Base-by-base conservation (phyloP, 805 yeast species). In the Cyberlindnera sargentensis region DNA sequence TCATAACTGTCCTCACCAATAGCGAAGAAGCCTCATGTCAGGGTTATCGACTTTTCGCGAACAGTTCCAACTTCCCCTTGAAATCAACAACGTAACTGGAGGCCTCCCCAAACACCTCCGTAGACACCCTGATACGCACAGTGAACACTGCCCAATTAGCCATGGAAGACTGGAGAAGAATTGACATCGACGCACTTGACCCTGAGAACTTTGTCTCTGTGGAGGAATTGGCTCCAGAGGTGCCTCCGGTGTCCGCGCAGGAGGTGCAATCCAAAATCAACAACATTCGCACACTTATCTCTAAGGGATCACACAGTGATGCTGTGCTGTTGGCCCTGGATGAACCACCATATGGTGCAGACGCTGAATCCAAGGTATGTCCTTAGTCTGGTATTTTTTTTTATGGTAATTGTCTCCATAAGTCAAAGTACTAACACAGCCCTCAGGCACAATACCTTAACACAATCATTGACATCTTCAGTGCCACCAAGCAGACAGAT, bases 131-230 rank as follows among this genome's bases (percentile, higher is more conserved):
- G 20, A 20, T 15, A 31, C 11, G 34, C 11, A 31, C 15, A 9
- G 34, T 3, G 4, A 6, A 11, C 20, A n/a, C 20, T 31, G 20
- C 15, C 15, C 20, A 15, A 15, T 15, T 15, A 15, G 20, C 6
- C 39, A 76, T 78, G 78, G 81, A 76, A 47, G 89, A 83, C 60
- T 85, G 95, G 95, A 84, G 99, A 76, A 80, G 93, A 74, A 87
- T 91, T 55, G 96, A 93, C 63, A 81, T 93, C 42, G 98, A 93
- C 64, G 85, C 88, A 15, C 80, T 80, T 51, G 96, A 90, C 59
- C 85, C 95, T 4, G 96, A 90, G 38, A 76, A 75, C 53, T 69
- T 68, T 15, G 64, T 85, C 49, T 71, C 82, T 30, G 71, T 72
- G 37, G 78, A 74, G 51, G 91, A 85, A 41, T 71, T 86, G 55